Base-by-base conservation (phyloP, 2,329 filamentous ascomycete genomes). In the Scedosporium aurantiacum region DNA sequence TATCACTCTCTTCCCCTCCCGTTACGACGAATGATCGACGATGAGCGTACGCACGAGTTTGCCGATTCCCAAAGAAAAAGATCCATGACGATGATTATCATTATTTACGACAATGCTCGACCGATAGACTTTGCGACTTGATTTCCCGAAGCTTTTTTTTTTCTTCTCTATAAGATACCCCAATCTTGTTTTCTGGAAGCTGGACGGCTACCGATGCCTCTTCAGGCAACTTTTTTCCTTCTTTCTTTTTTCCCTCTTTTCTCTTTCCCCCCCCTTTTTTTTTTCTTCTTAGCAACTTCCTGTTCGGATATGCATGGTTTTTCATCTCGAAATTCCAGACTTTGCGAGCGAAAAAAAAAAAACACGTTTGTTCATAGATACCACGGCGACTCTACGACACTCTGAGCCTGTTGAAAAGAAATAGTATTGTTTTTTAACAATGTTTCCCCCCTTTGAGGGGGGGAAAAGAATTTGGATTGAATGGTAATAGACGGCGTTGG, bases 221-320 rank as follows among this genome's bases (percentile, higher is more conserved):
- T 58, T 58, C 40, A 58, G 57, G 57, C 55, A 40, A 37, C 32
- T 41, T 57, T n/a, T 57, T 45, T 16, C 47, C 27, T 47, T 47
- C 43, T 5, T 47, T 57, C n/a, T 37, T 6, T 8, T 18, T 37
- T 57, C 10, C 3, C 12, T 58, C 43, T 47, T 28, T 41, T 41
- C 37, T 41, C 37, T n/a, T n/a, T n/a, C n/a, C n/a, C n/a, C n/a
- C n/a, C 16, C 43, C n/a, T 47, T 57, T 28, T 37, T 6, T 8
- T 18, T 37, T 57, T 21, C 3, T 18, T 58, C 43, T 47, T 28
- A 3, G 14, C 52, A 55, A 6, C 14, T n/a, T n/a, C 18, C 12
- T 57, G 55, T 32, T 16, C 32, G n/a, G 27, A 25, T 25, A 55
- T 25, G 52, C 21, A 28, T 28, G 27, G 21, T n/a, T 56, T n/a